phyloP scores from a whole-genome alignment of 1,139 yeast species.

The Diutina mesorugosa region DNA sequence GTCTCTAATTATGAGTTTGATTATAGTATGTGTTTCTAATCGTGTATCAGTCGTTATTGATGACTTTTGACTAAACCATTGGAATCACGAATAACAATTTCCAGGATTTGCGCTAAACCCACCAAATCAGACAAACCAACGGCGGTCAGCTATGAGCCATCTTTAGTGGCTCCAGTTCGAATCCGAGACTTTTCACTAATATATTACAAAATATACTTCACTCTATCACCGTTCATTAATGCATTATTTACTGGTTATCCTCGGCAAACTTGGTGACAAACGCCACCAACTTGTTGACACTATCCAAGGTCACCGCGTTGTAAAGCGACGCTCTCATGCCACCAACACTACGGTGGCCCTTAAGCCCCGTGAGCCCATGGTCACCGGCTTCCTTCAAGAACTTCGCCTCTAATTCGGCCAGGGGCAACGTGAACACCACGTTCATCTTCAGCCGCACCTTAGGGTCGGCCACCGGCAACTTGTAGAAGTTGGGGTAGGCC shows the following conservation, averaged over 20 bases:
- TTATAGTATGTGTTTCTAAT: too few relatives aligned
- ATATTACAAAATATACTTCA: too few relatives aligned
- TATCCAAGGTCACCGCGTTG: conserved; percentile 65
- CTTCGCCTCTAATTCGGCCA: conserved; percentile 45
- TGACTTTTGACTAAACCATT: too few relatives aligned
- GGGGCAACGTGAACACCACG: conserved; percentile 72
- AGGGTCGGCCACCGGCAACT: conserved; percentile 45
- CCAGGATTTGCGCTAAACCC: too few relatives aligned
- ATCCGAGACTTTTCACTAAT: too few relatives aligned
- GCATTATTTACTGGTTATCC: conserved; percentile 11
- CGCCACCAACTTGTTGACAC: conserved; percentile 47
- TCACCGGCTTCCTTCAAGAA: conserved; percentile 53
- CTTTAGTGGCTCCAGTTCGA: too few relatives aligned
- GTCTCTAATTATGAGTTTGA: not conserved
- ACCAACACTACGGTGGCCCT: conserved; percentile 96
- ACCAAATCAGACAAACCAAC: too few relatives aligned
- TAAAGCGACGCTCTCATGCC: conserved; percentile 91
- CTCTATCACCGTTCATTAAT: not conserved
- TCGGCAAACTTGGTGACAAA: conserved; percentile 56
- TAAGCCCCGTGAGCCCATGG: conserved; percentile 54
- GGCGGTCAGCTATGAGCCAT: too few relatives aligned
- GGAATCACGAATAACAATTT: too few relatives aligned
- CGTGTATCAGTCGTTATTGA: too few relatives aligned
- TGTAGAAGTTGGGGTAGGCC: conserved; percentile 47
- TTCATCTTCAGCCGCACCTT: conserved; percentile 76